These are phyloP conservation scores for Mycena amicta DNA, from an alignment of 768 basidiomycete genomes.

Conservation along the genomic window DNA sequence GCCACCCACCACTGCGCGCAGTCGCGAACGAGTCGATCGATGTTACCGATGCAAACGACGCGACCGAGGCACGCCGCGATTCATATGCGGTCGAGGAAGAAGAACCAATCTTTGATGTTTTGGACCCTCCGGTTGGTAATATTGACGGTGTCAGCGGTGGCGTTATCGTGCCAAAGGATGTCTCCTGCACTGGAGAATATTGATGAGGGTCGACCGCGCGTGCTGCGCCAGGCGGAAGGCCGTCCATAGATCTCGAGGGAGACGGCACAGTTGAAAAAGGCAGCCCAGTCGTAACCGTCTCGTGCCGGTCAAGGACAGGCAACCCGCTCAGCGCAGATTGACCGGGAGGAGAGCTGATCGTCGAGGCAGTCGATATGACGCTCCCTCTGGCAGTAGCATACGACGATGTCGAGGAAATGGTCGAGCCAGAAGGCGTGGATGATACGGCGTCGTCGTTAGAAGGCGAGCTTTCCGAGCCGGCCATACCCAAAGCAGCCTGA, in stretches of 20 bases:
- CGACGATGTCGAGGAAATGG: background rate
- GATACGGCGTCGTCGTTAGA: background rate
- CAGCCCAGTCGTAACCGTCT: background rate
- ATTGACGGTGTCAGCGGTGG: background rate
- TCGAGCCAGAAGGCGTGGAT: background rate
- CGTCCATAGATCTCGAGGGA: background rate
- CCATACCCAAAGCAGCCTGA: background rate
- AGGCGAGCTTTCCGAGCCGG: too few relatives aligned
- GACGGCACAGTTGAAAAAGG: too few relatives aligned
- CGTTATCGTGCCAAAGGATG: background rate
- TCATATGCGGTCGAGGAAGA: background rate
- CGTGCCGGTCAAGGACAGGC: background rate
- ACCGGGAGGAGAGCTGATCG: background rate
- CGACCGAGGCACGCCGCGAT: conserved; percentile 4
- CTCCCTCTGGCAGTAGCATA: background rate
- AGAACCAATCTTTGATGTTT: background rate
- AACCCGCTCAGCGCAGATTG: background rate
- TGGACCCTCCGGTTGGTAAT: background rate
- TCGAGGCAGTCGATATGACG: background rate
- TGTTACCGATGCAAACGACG: conserved; percentile 11
- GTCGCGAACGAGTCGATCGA: conserved; percentile 15
- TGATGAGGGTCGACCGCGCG: background rate
- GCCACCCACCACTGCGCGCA: conserved; percentile 5
- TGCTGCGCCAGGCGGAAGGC: background rate
- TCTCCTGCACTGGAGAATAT: background rate